These are phyloP conservation scores for Ceratocystis diversiconidia DNA, from an alignment of 2,329 filamentous ascomycete species.

Conservation along the genomic window DNA sequence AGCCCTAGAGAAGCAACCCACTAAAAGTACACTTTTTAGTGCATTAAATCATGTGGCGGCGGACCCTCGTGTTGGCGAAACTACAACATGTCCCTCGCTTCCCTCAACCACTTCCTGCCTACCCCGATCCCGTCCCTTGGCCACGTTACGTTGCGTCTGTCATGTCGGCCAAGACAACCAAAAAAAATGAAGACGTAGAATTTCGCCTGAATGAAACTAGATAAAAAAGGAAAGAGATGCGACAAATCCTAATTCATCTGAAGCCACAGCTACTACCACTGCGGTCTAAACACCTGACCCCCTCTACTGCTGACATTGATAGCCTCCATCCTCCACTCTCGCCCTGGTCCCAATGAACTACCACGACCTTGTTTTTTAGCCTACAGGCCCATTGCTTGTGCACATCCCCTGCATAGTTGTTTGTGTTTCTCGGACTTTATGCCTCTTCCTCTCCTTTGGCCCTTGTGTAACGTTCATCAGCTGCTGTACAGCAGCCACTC, in stretches of 20 bases:
- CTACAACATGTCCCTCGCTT: neutral
- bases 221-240: no score
- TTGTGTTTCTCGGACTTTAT: neutral
- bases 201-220: neutral
- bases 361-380: neutral
- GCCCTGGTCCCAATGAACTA: neutral
- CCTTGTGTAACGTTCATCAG: neutral
- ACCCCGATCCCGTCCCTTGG: neutral
- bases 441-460: neutral
- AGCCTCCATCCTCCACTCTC: neutral
- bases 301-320: neutral
- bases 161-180: neutral
- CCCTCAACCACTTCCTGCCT: neutral
- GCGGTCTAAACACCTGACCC: neutral
- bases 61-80: neutral
- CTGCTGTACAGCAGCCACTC: neutral
- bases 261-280: neutral
- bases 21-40: neutral
- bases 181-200: neutral
- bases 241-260: neutral
- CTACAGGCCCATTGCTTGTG: neutral
- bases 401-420: neutral
- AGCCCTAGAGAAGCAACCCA: neutral
- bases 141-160: conserved; percentile 6
- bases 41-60: neutral